Base-by-base conservation (phyloP, 2,329 filamentous ascomycete species). In the Pseudovirgaria hyperparasitica region DNA sequence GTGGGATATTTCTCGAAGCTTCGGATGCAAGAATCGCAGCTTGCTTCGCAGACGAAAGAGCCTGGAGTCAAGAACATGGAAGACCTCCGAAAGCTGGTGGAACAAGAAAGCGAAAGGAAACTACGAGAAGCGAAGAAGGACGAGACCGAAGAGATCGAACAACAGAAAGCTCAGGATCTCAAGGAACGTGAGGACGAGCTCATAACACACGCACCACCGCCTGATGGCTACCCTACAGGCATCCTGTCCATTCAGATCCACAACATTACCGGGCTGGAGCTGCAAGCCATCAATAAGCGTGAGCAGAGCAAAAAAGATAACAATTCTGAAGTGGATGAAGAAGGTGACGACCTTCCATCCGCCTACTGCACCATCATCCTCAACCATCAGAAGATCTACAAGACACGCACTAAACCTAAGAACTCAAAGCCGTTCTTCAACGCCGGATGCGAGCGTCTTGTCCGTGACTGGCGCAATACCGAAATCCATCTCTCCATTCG, bases 341-440 rank as follows among this genome's bases (percentile, higher is more conserved):
- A 67, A 35, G 60, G 65, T 10, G 72, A 76, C 4, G 67, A 72
- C 23, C 55, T 82, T 20, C 79, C 78, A 0, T 77, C 74, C 25
- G 63, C 72, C 15, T 85, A 82, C 45, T 81, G 76, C 46, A 80
- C 66, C 17, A 68, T 84, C 38, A 77, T 82, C 22, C 52, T 84
- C 38, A 82, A 84, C 43, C 76, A 84, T 43, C 66, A 67, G 37
- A 82, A 69, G 31, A 54, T 68, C 9, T 85, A 76, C 55, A 73
- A 67, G 40, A 81, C 78, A 2, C 60, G 79, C 10, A 81, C 78
- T 1, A 84, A 85, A 51, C 78, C 79, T 1, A 81, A 82, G 54
- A 82, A 82, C 35, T 66, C 72, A 0, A 82, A 81, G 40, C 79
- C 79, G 0, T 84, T 82, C 50, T 84, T 79, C 60, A 84, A 84